Base-by-base conservation (phyloP, 2,329 filamentous ascomycete genomes). In the Madurella mycetomatis region DNA sequence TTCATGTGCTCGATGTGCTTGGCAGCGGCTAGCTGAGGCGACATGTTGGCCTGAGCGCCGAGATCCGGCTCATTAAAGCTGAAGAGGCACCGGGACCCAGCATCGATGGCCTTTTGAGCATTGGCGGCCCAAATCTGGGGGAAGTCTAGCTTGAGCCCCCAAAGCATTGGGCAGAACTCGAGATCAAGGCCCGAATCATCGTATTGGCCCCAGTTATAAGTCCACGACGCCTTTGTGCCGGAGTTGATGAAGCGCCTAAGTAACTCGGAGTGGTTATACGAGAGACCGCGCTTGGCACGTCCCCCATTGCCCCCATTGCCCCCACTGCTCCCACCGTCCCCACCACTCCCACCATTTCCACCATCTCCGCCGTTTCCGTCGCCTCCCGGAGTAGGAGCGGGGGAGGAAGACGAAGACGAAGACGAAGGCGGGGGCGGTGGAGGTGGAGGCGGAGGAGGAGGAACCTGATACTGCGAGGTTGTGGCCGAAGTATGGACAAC, bases 11-110 rank as follows among this genome's bases (percentile, higher is more conserved):
- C 61, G 51, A 74, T 76, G 70, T 83, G 83, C 30, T 69, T 70
- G 1, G 67, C 40, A n/a, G 82, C 83, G 40, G 83, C 83, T 1
- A 64, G 66, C 5, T 63, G 62, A n/a, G 82, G 72, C 19, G 70
- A 67, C 67, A 86, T 67, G 73, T 85, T 81, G 63, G 82, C 73
- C 72, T 88, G 85, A n/a, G 66, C 66, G 12, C 62, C 61, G 58
- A 78, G 77, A 69, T 90, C 86, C 44, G 83, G 83, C 76, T 90
- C 86, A 77, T 90, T 90, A 80, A 87, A 88, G 68, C 78, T 77
- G 65, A 88, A 77, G 52, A 88, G 69, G 62, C 77, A 74, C 58
- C 75, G 79, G 60, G 78, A 72, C 53, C 85, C 85, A 12, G 67
- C 67, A 48, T 68, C 62, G 57, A 87, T 77, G 57, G 81, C 80